These are phyloP conservation scores for Calcarisporium arbuscula DNA, from an alignment of 2,329 filamentous ascomycete species.

Conservation along the genomic window DNA sequence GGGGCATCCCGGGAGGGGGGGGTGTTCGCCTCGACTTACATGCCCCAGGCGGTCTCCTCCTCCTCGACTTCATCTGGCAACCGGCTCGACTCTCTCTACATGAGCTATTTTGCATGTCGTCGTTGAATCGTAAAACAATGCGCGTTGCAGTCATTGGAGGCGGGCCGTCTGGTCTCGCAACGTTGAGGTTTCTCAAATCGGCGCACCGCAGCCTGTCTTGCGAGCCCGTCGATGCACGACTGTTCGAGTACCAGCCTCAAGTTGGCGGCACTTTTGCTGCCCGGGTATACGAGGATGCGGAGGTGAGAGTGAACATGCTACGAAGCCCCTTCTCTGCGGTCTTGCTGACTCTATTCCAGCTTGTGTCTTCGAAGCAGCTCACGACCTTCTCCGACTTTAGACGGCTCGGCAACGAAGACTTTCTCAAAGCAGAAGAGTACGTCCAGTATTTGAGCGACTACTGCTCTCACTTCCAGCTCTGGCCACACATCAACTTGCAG, in stretches of 20 bases:
- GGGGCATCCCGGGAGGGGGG: too few species aligned
- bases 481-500: constrained; percentile 26
- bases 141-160: constrained; percentile 30
- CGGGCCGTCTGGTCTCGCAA: constrained; percentile 30
- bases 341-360: constrained; percentile 13
- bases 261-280: constrained; percentile 38
- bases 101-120: too few species aligned
- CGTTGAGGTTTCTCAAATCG: constrained; percentile 27
- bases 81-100: too few species aligned
- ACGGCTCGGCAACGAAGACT: constrained; percentile 29
- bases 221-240: constrained; percentile 27
- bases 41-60: too few species aligned
- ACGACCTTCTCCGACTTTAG: constrained; percentile 41
- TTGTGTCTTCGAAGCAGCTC: constrained; percentile 41
- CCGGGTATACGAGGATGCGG: constrained; percentile 36
- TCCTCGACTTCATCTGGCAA: too few species aligned
- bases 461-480: constrained; percentile 29
- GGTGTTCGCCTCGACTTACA: too few species aligned
- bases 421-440: constrained; percentile 31
- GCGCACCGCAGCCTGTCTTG: constrained; percentile 23
- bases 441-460: constrained; percentile 34
- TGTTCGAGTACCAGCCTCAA: constrained; percentile 34
- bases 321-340: too few species aligned
- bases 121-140: too few species aligned
- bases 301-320: constrained; percentile 24